Conservation (phyloP, 2,329 filamentous ascomycete genomes). For the Clonostachys rhizophaga region DNA sequence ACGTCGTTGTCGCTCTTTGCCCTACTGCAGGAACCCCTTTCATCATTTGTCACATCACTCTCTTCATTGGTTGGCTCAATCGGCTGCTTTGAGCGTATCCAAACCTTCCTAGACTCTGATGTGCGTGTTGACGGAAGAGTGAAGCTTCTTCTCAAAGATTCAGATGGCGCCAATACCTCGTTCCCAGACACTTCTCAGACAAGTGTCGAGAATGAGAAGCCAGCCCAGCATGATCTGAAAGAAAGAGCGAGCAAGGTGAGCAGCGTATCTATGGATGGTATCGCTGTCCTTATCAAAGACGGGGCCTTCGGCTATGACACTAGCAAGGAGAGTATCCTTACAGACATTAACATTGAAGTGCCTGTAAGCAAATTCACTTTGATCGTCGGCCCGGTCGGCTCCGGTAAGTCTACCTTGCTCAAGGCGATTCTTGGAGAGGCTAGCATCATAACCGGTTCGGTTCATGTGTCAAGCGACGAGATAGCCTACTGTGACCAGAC, state of each 20-base stretch:
- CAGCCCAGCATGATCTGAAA: neutral
- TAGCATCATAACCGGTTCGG: slow-evolving; percentile 7
- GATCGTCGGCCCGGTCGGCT: slow-evolving; percentile 26
- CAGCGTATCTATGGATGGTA: neutral
- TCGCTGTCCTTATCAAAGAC: too few relatives aligned
- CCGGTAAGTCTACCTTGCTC: slow-evolving; percentile 26
- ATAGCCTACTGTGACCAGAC: slow-evolving; percentile 16
- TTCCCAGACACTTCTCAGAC: neutral
- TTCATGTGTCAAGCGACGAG: slow-evolving; percentile 13
- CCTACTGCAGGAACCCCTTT: slow-evolving; percentile 10
- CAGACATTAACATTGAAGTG: too few relatives aligned
- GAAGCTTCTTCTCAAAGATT: neutral
- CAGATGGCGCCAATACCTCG: neutral
- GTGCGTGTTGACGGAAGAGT: neutral
- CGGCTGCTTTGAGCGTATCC: slow-evolving; percentile 13
- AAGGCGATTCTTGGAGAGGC: slow-evolving; percentile 22
- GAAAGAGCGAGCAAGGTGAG: neutral
- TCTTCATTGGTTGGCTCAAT: slow-evolving; percentile 12
- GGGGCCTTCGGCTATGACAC: too few relatives aligned
- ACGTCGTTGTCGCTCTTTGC: slow-evolving; percentile 14
- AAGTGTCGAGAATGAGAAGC: neutral
- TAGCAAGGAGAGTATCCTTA: too few relatives aligned
- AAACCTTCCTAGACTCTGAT: slow-evolving; percentile 6
- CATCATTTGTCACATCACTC: slow-evolving; percentile 10
- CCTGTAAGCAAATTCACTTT: slow-evolving; percentile 15